Conservation (phyloP, 306 rosid species). For the Ceratonia siliqua region DNA sequence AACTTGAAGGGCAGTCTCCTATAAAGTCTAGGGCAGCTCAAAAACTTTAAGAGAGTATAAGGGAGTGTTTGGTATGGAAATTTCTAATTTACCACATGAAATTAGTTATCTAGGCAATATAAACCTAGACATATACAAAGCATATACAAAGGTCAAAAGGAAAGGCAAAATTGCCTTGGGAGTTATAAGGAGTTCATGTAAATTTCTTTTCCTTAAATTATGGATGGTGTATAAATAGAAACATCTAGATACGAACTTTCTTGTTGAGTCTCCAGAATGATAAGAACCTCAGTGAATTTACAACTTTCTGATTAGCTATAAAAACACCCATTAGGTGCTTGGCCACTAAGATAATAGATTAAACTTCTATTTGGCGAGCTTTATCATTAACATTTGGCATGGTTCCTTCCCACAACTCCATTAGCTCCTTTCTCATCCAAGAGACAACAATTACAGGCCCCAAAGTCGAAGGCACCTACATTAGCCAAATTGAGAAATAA, state of each 20-base stretch:
- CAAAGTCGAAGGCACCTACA: constrained; percentile 91
- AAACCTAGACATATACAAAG: too few species aligned
- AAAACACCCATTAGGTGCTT: constrained; percentile 20
- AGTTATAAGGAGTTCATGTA: not conserved
- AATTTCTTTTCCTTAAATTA: constrained; percentile 14
- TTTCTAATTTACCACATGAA: too few species aligned
- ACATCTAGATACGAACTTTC: constrained; percentile 24
- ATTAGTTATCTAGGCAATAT: too few species aligned
- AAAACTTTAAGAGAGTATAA: too few species aligned
- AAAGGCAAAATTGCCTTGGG: not conserved
- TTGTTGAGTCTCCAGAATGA: constrained; percentile 25
- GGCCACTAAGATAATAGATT: constrained; percentile 30
- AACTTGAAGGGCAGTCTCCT: too few species aligned
- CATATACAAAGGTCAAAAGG: too few species aligned
- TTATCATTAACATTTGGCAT: constrained; percentile 59
- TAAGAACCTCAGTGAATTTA: constrained; percentile 57
- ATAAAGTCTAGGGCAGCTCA: too few species aligned
- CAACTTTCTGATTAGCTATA: constrained; percentile 48
- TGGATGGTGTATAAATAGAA: constrained; percentile 20
- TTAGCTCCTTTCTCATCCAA: constrained; percentile 80
- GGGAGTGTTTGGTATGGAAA: too few species aligned
- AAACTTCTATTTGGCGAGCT: constrained; percentile 71
- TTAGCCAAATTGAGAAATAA: constrained; percentile 18
- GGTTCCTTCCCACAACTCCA: constrained; percentile 89
- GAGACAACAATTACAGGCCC: constrained; percentile 79